Evolutionary conservation across 169 alveolate species (phyloP).

Genomic region (Eimeria acervulina): DNA sequence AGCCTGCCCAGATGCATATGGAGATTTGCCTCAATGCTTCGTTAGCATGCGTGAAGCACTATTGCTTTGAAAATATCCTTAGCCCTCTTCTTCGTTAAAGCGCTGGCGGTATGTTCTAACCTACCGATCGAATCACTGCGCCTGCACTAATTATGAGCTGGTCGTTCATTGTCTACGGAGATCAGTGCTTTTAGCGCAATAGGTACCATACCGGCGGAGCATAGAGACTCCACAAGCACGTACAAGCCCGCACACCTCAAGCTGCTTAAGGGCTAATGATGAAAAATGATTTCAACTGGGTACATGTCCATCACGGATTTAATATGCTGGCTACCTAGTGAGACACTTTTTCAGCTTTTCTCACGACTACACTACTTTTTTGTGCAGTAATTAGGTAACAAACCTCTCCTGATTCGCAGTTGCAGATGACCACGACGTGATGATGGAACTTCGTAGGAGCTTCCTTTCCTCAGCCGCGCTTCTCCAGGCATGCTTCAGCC

Average conservation of each 20-base stretch:
- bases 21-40: not conserved
- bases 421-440: conserved; percentile 54
- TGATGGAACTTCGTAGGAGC: conserved; percentile 14
- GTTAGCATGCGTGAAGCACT: not conserved
- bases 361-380: too few species aligned
- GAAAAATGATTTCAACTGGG: too few species aligned
- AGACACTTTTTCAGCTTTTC: not conserved
- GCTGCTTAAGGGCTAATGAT: not conserved
- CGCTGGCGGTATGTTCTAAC: not conserved
- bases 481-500: conserved; percentile 12
- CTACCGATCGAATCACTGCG: too few species aligned
- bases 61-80: not conserved
- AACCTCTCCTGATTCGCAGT: conserved; percentile 71
- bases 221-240: not conserved
- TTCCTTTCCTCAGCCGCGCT: conserved; percentile 59
- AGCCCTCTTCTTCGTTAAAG: not conserved
- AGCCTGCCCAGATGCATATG: conserved; percentile 24
- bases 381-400: not conserved
- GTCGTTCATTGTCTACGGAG: not conserved
- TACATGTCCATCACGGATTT: not conserved
- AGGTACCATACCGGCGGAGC: not conserved
- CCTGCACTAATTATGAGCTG: not conserved
- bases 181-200: not conserved
- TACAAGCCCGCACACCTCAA: too few species aligned
- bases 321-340: not conserved